Evolutionary conservation across 768 basidiomycete genomes (phyloP).

Genomic region (Krasilnikovozyma curviuscula): DNA sequence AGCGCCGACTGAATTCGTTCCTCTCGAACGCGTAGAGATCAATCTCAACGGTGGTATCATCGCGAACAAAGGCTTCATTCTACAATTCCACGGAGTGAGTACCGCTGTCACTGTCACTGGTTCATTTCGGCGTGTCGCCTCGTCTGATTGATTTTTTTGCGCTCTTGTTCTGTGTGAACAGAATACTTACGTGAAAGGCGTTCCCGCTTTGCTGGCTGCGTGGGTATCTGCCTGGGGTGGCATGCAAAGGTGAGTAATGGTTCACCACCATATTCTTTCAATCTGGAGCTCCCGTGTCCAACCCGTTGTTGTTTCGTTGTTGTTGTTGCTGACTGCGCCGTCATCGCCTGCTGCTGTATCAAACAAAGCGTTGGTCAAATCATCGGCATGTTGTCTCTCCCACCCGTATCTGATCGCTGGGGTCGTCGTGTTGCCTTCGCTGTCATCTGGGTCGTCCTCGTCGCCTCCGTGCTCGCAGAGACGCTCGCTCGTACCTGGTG

Average conservation of each 20-base stretch:
- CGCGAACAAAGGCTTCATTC: background rate
- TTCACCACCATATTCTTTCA: too few species aligned
- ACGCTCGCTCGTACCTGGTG: slow-evolving; percentile 14
- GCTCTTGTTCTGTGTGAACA: too few species aligned
- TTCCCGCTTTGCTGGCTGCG: slow-evolving; percentile 1
- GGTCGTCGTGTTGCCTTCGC: slow-evolving; percentile 15
- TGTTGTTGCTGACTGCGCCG: too few species aligned
- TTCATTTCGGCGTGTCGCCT: too few species aligned
- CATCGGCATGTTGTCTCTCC: slow-evolving; percentile 15
- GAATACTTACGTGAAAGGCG: too few species aligned
- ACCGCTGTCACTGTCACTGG: background rate
- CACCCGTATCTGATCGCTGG: slow-evolving; percentile 12
- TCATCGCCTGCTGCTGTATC: too few species aligned
- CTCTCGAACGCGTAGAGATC: too few species aligned
- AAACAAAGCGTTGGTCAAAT: slow-evolving; percentile 17
- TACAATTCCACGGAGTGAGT: too few species aligned
- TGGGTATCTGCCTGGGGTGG: slow-evolving; percentile 11
- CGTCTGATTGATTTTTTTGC: background rate
- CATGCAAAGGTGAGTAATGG: too few species aligned
- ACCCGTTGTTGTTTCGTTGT: too few species aligned
- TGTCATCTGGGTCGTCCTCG: slow-evolving; percentile 11
- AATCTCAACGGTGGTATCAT: background rate
- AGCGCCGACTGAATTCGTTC: too few species aligned
- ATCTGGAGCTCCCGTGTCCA: too few species aligned
- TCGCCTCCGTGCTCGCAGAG: slow-evolving; percentile 13